Evolutionary conservation across 176 grass and related monocot genomes (phyloP).

Genomic region (Zea mays): DNA sequence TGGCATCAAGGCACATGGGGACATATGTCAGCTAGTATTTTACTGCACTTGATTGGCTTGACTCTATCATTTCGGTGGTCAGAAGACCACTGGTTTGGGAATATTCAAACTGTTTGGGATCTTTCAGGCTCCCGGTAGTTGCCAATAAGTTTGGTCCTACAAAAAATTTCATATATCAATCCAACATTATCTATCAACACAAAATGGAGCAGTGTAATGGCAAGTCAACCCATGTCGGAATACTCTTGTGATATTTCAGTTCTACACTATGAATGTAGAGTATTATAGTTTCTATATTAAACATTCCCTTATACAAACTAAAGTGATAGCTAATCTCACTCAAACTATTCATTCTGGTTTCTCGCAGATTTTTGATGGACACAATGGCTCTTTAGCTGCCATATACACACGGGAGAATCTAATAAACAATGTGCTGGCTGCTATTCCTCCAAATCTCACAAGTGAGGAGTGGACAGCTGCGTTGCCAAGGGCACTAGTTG

Average conservation of each 20-base stretch:
- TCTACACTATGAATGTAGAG: slow-evolving; percentile 25
- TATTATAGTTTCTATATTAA: not conserved
- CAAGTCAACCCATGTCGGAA: slow-evolving; percentile 17
- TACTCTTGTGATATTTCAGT: slow-evolving; percentile 24
- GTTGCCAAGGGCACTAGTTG: slow-evolving; percentile 87
- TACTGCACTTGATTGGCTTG: slow-evolving; percentile 33
- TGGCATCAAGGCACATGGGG: slow-evolving; percentile 50
- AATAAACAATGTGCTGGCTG: slow-evolving; percentile 67
- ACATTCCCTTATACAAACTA: slow-evolving; percentile 12
- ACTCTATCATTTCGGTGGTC: slow-evolving; percentile 37
- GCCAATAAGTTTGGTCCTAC: not conserved
- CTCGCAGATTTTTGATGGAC: slow-evolving; percentile 87
- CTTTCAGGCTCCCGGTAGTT: slow-evolving; percentile 22
- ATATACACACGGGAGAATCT: slow-evolving; percentile 88
- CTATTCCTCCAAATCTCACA: slow-evolving; percentile 80
- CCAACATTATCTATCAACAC: slow-evolving; percentile 9
- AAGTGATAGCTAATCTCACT: slow-evolving; percentile 40
- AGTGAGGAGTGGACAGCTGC: slow-evolving; percentile 86
- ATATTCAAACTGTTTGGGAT: slow-evolving; percentile 44
- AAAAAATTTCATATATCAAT: slow-evolving; percentile 26
- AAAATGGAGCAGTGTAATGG: not conserved
- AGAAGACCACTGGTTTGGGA: slow-evolving; percentile 35
- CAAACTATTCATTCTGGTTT: slow-evolving; percentile 42
- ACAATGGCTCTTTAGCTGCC: slow-evolving; percentile 83
- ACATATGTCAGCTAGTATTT: slow-evolving; percentile 53